Percentiles rank a stretch among this genome's conserved stretches.
phyloP scores from a whole-genome alignment of 2,329 filamentous ascomycete species.

The Calonectria crousiana region DNA sequence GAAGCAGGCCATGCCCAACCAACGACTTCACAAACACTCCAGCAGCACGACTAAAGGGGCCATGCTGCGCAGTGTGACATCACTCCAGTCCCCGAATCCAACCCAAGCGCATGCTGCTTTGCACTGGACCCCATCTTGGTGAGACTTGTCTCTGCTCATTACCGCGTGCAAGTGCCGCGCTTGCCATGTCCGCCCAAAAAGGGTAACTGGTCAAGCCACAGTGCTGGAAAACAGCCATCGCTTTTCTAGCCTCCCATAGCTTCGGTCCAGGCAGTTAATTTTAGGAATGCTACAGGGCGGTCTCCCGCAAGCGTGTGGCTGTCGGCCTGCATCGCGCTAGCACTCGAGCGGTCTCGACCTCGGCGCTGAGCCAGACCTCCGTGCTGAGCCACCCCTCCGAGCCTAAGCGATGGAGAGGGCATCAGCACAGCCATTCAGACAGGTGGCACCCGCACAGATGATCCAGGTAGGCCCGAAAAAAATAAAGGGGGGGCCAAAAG shows the following conservation, averaged over 20 bases:
- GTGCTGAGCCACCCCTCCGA: not conserved
- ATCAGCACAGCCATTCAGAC: constrained; percentile 1
- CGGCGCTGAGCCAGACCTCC: not conserved
- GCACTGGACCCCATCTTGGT: too few species aligned
- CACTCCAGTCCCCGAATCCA: too few species aligned
- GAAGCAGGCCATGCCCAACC: too few species aligned
- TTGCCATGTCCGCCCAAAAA: not conserved
- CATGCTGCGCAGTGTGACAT: too few species aligned
- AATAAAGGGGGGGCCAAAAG: not conserved
- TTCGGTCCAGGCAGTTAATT: not conserved
- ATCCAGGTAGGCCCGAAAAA: not conserved
- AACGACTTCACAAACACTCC: too few species aligned
- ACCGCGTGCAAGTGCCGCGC: too few species aligned
- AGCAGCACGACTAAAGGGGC: too few species aligned
- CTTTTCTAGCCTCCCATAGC: not conserved
- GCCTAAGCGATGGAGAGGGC: not conserved
- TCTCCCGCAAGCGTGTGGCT: not conserved
- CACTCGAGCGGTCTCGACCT: not conserved
- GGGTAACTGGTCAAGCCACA: not conserved
- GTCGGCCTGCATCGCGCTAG: not conserved
- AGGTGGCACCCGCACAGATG: not conserved
- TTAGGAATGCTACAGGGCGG: not conserved
- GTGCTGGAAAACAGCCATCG: not conserved
- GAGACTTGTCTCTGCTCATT: too few species aligned
- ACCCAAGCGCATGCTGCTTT: too few species aligned